Evolutionary conservation across 148 eudicot species (phyloP), one percentile per base, ranked within the genome.

Genomic region (Suaeda aralocaspica): DNA sequence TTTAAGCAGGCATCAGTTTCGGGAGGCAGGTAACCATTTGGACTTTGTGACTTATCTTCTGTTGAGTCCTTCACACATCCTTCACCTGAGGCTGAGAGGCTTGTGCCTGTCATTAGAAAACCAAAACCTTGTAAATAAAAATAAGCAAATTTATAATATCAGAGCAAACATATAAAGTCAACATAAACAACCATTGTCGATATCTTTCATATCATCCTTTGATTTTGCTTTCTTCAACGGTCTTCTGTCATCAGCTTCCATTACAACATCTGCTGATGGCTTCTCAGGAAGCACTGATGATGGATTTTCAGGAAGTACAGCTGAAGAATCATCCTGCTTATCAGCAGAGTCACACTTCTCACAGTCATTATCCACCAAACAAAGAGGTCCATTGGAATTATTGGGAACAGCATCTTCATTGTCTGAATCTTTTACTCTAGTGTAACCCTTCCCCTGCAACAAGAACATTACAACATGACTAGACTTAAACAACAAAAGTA

Each of bases 1-100:
- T 89, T 91, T 72, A 91, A 70, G 86, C 94, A 84, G 72, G 70
- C 75, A 79, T 91, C 94, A 28, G 87, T 83, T 76, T 95, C 96
- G 30, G 79, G 72, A 24, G 79, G 49, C 36, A 59, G 30, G 73
- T 65, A 48, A 22, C 82, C 80, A 39, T 44, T 63, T 2, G 69
- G 56, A 31, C 19, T 70, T 44, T 58, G 81, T 70, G 78, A 41
- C 71, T 84, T 65, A 39, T 48, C 81, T 68, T 64, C 74, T 51
- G 74, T 8, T 28, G 72, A 52, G 71, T 51, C 75, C 66, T 83
- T 63, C 71, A 77, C 83, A 31, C 36, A 41, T 62, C 69, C 78
- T 66, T 81, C 77, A 63, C 72, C 82, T 31, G 72, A 67, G 50
- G 72, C 82, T 39, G 70, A 67, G 45, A 73, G 33, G 72, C 48